Base-by-base conservation (phyloP, 208 protist genomes). In the Crithidia mellificae region DNA sequence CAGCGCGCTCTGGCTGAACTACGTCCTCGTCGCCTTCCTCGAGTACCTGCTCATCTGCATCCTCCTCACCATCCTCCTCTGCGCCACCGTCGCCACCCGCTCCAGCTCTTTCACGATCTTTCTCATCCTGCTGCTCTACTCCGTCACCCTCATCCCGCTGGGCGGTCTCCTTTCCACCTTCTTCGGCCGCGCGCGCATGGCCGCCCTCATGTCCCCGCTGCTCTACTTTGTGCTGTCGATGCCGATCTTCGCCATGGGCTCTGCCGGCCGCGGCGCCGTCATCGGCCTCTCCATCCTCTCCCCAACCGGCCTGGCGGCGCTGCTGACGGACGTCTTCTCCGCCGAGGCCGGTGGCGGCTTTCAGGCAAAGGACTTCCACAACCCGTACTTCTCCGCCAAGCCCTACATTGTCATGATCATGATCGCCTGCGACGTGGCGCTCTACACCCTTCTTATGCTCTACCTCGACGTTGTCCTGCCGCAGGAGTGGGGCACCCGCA, bases 381-480 rank as follows among this genome's bases (percentile, higher is more conserved):
- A 77, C 80, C 62, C 22, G 54, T 41, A 36, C 61, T 41, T 51
- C 79, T 29, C 62, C 43, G 44, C 86, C 67, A 32, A 29, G 67
- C 38, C 87, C 74, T 68, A 72, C 66, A 78, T 56, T 1, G 50
- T 58, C 19, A 25, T 74, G 12, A 61, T 78, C 15, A 55, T 74
- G 68, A 51, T 70, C 6, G 44, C 63, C 0, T 30, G 61, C 46
- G 84, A 91, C 70, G 77, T 88, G 43, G n/a, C 90, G 15, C 14
- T 90, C 25, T 92, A 90, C 71, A 39, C 72, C 14, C 7, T 92
- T 6, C 64, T 95, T 9, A 84, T 85, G 67, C 5, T 85, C 30
- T 95, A 95, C 73, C 58, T 95, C 20, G 90, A 95, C 43, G 43
- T 27, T 6, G 87, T 95, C 22, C 67, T 93, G 29, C 90, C 87